These are phyloP conservation scores for Monosporascus sp. DNA, from an alignment of 2,329 filamentous ascomycete species.

Conservation along the genomic window DNA sequence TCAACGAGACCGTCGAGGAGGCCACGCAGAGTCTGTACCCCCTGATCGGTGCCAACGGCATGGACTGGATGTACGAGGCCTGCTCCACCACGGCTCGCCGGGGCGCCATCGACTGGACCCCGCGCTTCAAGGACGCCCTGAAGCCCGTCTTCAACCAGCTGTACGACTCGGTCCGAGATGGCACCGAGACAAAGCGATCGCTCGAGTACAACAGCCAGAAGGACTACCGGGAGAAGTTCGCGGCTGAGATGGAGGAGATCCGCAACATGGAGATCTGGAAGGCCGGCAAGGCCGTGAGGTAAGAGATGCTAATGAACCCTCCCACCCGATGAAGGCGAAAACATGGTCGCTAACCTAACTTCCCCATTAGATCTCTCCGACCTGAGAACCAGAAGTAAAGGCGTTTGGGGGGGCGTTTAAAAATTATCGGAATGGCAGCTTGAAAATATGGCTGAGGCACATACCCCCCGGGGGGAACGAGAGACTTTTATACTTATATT, in stretches of 20 bases:
- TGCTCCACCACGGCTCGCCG: conserved; percentile 98
- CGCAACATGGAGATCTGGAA: conserved; percentile 98
- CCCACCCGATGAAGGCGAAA: neutral
- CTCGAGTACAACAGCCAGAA: conserved; percentile 94
- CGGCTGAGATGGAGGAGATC: conserved; percentile 98
- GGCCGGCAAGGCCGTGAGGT: conserved; percentile 94
- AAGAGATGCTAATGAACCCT: conserved; percentile 27
- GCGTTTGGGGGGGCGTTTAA: conserved; percentile 12
- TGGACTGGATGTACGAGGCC: conserved; percentile 99
- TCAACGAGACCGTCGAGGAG: conserved; percentile 99
- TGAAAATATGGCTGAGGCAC: conserved; percentile 16
- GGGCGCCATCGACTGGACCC: conserved; percentile 98
- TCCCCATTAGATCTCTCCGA: conserved; percentile 58
- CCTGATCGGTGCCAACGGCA: conserved; percentile 92
- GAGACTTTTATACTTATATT: conserved; percentile 30
- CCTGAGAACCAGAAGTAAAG: conserved; percentile 79
- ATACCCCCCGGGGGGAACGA: conserved; percentile 15
- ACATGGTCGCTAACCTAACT: conserved; percentile 13
- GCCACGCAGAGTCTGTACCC: conserved; percentile 97
- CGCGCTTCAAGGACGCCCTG: conserved; percentile 93
- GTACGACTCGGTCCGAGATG: conserved; percentile 87
- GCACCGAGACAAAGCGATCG: conserved; percentile 90
- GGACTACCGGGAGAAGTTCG: conserved; percentile 96
- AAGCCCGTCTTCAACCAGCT: conserved; percentile 99
- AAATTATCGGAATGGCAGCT: conserved; percentile 15